phyloP scores from a whole-genome alignment of 495 filamentous ascomycete genomes.

The Bacidia rubella region DNA sequence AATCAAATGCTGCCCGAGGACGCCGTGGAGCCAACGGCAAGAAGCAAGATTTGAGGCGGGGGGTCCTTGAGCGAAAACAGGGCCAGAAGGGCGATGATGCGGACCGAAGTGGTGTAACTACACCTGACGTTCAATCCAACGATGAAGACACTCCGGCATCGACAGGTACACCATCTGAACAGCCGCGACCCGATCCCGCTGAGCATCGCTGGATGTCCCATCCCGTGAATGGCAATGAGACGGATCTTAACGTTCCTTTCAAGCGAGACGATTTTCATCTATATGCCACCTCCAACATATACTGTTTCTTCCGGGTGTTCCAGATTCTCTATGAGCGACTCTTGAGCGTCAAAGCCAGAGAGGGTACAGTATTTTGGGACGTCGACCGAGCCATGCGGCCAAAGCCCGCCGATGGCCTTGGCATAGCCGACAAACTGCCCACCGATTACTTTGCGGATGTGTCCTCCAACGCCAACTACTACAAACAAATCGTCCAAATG shows the following conservation, averaged over 20 bases:
- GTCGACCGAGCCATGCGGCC: constrained; percentile 51
- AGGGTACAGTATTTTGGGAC: constrained; percentile 54
- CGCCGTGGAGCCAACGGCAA: constrained; percentile 50
- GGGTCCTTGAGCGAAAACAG: constrained; percentile 66
- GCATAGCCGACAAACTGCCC: constrained; percentile 61
- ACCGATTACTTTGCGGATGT: constrained; percentile 69
- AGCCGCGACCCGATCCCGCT: constrained; percentile 24
- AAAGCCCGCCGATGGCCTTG: constrained; percentile 71
- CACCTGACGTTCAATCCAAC: constrained; percentile 64
- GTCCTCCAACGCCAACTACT: constrained; percentile 48
- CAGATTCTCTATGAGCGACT: constrained; percentile 77
- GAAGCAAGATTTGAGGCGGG: constrained; percentile 70
- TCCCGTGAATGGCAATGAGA: constrained; percentile 36
- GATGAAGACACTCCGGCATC: constrained; percentile 45
- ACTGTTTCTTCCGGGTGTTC: constrained; percentile 86
- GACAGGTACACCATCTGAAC: constrained; percentile 26
- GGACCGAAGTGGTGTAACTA: constrained; percentile 69
- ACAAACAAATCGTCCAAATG: constrained; percentile 54
- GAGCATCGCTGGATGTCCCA: constrained; percentile 50
- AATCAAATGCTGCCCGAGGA: constrained; percentile 38
- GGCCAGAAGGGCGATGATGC: constrained; percentile 63
- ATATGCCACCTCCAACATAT: constrained; percentile 79
- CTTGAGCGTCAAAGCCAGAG: constrained; percentile 63
- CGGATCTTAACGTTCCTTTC: constrained; percentile 66
- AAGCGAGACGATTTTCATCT: constrained; percentile 66